Base-by-base conservation (phyloP, 2,329 filamentous ascomycete genomes). In the Aspergillus sp. region DNA sequence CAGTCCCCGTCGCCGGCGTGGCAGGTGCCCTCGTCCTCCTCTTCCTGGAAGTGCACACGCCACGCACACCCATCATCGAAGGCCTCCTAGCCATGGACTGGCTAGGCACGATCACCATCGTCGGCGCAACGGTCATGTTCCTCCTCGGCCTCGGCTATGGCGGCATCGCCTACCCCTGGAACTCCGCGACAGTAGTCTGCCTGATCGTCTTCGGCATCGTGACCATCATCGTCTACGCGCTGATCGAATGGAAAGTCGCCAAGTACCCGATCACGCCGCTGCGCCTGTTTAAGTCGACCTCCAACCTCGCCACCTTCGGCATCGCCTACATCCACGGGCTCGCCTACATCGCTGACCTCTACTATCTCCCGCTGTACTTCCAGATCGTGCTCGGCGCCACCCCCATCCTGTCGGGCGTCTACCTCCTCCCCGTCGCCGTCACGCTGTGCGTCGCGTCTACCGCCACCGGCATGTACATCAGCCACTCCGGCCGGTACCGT, bases 301-400 rank as follows among this genome's bases (percentile, higher is more conserved):
- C 81, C 5, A 88, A 85, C 64, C 65, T 85, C 36, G 84, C 85
- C 11, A 76, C 80, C 2, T 82, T 88, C 11, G 70, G 67, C 2
- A 76, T 86, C 33, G 83, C 82, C 55, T 87, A 89, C 66, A 78
- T 80, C 55, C 87, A 92, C 66, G 84, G 84, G 44, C 79, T 83
- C 59, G 82, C 86, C 55, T 89, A 89, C 73, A 87, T 89, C 63
- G 82, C 83, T 0, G 81, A 79, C 16, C 83, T 79, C 50, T 91
- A 90, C 74, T 90, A 86, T 72, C 75, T 91, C 3, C 88, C 88
- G 0, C 77, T 93, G 1, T 93, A 91, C 73, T 89, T 88, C 67
- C 88, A 91, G 69, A 78, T 83, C 50, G 81, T 86, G 48, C 74
- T 86, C 35, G 80, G 84, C 45, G 81, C 80, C 0, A 78, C 79